Conservation (phyloP, 345 rosid species). For the Brassica nigra region DNA sequence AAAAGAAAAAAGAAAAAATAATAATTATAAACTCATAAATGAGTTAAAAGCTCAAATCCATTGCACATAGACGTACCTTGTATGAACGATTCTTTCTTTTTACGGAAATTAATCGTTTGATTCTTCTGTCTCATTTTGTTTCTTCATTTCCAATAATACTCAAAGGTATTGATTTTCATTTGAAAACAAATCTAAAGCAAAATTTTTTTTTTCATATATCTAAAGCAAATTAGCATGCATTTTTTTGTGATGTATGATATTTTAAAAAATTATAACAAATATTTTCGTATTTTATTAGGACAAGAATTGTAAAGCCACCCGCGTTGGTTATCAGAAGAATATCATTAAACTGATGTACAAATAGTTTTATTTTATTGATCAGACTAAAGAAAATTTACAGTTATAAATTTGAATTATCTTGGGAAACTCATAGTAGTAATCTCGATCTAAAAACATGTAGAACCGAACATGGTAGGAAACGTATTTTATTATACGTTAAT, state of each 20-base stretch:
- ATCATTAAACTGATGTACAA: not conserved
- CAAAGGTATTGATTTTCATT: not conserved
- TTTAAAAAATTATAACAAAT: not conserved
- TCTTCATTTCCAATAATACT: not conserved
- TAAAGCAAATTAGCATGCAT: not conserved
- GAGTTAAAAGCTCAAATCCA: not conserved
- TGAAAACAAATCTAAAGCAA: not conserved
- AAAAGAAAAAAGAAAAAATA: too few relatives aligned
- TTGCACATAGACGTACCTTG: not conserved
- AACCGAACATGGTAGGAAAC: conserved; percentile 13
- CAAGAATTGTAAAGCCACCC: not conserved
- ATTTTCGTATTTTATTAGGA: not conserved
- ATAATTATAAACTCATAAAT: not conserved
- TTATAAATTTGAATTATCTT: not conserved
- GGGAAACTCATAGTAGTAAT: not conserved
- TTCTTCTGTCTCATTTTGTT: not conserved
- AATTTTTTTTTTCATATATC: not conserved
- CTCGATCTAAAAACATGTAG: conserved; percentile 8
- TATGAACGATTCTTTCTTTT: not conserved
- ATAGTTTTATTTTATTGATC: not conserved
- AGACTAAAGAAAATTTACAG: not conserved
- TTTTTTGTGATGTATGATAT: not conserved
- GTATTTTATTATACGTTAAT: conserved; percentile 9
- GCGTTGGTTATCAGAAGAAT: not conserved
- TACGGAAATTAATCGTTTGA: not conserved